Conservation (phyloP, 208 protist genomes). For the Lotmaria passim region DNA sequence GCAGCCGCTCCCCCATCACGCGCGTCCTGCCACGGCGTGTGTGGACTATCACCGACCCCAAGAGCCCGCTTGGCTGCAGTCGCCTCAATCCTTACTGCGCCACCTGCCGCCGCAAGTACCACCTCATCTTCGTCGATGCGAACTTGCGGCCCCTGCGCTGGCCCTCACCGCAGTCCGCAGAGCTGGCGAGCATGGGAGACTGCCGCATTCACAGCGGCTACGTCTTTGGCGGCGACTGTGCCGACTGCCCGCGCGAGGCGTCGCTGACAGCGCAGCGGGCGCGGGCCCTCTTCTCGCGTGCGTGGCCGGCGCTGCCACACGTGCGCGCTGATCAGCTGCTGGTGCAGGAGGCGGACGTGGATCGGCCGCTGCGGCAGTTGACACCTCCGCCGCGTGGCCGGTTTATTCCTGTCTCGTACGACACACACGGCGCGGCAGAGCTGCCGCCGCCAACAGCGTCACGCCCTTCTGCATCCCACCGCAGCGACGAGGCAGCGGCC, state of each 20-base stretch:
- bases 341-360: slow-evolving; percentile 19
- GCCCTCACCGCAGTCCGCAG: slow-evolving; percentile 33
- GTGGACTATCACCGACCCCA: slow-evolving; percentile 35
- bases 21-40: slow-evolving; percentile 19
- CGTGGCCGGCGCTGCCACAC: slow-evolving; percentile 27
- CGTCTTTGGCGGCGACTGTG: slow-evolving; percentile 33
- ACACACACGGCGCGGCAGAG: slow-evolving; percentile 1
- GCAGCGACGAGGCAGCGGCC: too few relatives aligned
- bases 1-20: slow-evolving; percentile 4
- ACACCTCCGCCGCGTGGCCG: slow-evolving; percentile 21
- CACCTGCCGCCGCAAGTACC: slow-evolving; percentile 72
- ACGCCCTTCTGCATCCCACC: too few relatives aligned
- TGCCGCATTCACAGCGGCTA: slow-evolving; percentile 53
- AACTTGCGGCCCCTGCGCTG: slow-evolving; percentile 61
- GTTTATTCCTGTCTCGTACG: slow-evolving; percentile 28
- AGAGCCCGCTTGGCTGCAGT: slow-evolving; percentile 56
- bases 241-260: not conserved
- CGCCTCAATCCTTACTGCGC: slow-evolving; percentile 88
- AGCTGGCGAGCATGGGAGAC: slow-evolving; percentile 41
- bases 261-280: slow-evolving; percentile 32
- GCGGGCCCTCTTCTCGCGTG: slow-evolving; percentile 15
- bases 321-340: slow-evolving; percentile 16
- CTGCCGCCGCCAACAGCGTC: not conserved
- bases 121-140: slow-evolving; percentile 74
- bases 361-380: slow-evolving; percentile 30